phyloP scores from a whole-genome alignment of 352 stramenopile genomes.

The Phytophthora kernoviae region DNA sequence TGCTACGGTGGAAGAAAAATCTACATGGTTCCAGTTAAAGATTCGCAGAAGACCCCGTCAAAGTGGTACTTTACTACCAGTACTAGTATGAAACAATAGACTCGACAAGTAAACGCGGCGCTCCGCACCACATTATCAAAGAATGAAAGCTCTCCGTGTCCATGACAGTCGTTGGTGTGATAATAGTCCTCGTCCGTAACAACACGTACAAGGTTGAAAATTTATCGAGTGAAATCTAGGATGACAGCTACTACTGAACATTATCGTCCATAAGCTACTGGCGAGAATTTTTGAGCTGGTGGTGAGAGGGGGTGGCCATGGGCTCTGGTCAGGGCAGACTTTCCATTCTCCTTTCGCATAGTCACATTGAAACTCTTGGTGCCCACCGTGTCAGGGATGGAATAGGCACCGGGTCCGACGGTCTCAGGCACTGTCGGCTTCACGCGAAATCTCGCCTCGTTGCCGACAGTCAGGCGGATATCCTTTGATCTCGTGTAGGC shows the following conservation, averaged over 20 bases:
- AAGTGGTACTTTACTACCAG: conserved; percentile 7
- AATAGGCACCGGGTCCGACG: conserved; percentile 59
- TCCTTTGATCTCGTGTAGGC: conserved; percentile 41
- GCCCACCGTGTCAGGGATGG: conserved; percentile 57
- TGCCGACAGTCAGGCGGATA: conserved; percentile 49
- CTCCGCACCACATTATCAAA: conserved; percentile 1
- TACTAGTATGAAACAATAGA: conserved; percentile 35
- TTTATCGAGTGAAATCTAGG: no score
- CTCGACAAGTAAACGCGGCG: conserved; percentile 10
- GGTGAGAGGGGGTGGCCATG: conserved; percentile 1
- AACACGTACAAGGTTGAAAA: no score
- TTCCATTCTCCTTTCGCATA: conserved; percentile 39
- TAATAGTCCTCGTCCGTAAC: no score
- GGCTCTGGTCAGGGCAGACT: conserved; percentile 15
- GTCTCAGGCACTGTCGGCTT: conserved; percentile 49
- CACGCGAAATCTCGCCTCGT: conserved; percentile 55
- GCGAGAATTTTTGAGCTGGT: conserved; percentile 8
- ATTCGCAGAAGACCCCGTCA: conserved; percentile 1
- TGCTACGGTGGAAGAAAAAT: conserved; percentile 66
- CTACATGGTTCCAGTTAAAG: conserved; percentile 32
- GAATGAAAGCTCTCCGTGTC: neutral
- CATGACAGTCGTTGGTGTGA: neutral
- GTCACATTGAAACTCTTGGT: conserved; percentile 77
- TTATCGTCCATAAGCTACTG: conserved; percentile 5
- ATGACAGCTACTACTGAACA: no score